A percentile compares a stretch with the other conserved stretches of the same genome.
Conservation (phyloP, 306 rosid species). For the Erythrophleum fordii region DNA sequence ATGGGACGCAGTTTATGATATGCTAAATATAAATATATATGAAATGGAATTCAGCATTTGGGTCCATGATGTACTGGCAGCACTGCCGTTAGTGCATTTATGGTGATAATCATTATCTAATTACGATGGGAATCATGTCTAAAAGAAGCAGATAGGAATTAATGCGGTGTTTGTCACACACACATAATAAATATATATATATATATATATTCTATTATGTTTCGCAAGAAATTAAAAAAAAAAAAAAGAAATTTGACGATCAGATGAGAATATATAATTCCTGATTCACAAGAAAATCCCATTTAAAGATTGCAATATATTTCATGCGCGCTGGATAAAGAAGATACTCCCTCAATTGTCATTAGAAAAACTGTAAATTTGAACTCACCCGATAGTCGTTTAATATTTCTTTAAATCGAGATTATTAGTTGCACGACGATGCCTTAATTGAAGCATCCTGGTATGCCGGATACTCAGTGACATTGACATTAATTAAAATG, state of each 20-base stretch:
- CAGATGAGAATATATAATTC: neutral
- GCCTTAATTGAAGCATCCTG: slow-evolving; percentile 27
- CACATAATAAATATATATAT: too few species aligned
- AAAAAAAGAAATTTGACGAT: too few species aligned
- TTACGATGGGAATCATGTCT: slow-evolving; percentile 6
- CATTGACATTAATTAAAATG: slow-evolving; percentile 12
- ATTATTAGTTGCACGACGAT: neutral
- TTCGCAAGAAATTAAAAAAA: too few species aligned
- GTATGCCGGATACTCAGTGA: slow-evolving; percentile 7
- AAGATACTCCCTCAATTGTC: neutral
- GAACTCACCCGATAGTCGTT: too few species aligned
- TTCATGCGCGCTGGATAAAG: neutral
- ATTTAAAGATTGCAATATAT: neutral
- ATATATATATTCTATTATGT: too few species aligned
- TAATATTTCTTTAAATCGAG: too few species aligned
- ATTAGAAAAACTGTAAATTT: too few species aligned
- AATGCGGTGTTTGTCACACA: neutral
- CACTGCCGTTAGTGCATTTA: neutral
- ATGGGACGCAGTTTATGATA: neutral
- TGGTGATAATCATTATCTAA: neutral
- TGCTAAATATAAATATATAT: neutral
- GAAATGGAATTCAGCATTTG: neutral
- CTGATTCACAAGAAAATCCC: neutral
- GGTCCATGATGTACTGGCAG: neutral
- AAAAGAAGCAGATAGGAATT: neutral